Conservation (phyloP, 1,284 basidiomycete genomes). For the Hypsizygus ulmarius region DNA sequence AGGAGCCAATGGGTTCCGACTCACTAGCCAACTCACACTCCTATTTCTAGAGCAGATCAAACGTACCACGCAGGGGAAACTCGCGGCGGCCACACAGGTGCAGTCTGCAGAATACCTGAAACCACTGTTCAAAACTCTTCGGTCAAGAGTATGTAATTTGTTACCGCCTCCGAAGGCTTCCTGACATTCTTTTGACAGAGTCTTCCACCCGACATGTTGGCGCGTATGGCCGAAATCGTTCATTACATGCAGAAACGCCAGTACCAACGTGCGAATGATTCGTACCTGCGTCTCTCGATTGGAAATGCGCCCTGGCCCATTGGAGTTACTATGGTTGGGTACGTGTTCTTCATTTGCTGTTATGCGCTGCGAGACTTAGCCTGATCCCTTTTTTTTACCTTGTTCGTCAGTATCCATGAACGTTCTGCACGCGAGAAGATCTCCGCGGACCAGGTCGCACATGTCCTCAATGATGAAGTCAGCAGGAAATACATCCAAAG, state of each 20-base stretch:
- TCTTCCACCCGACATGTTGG: constrained; percentile 83
- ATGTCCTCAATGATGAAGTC: constrained; percentile 98
- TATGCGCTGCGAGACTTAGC: neutral
- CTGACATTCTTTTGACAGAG: constrained; percentile 44
- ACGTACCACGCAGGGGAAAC: constrained; percentile 86
- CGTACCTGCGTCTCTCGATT: constrained; percentile 94
- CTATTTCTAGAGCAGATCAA: constrained; percentile 66
- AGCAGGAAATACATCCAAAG: constrained; percentile 99
- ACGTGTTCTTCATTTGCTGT: constrained; percentile 27
- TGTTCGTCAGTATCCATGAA: constrained; percentile 82
- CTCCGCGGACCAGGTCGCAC: constrained; percentile 93
- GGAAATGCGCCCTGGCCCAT: constrained; percentile 99
- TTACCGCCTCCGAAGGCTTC: constrained; percentile 2
- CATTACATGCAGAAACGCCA: constrained; percentile 94
- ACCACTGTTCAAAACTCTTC: constrained; percentile 89
- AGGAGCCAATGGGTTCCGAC: constrained; percentile 19
- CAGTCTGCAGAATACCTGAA: constrained; percentile 97
- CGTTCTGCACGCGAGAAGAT: constrained; percentile 97
- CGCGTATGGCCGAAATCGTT: constrained; percentile 91
- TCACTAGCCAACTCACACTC: constrained; percentile 7
- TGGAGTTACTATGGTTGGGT: constrained; percentile 99
- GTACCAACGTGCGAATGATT: constrained; percentile 95
- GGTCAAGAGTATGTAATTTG: constrained; percentile 67
- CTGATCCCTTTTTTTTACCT: neutral
- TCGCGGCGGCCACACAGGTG: constrained; percentile 92